phyloP scores from a whole-genome alignment of 2,329 filamentous ascomycete species.

The Aspergillus melleus region DNA sequence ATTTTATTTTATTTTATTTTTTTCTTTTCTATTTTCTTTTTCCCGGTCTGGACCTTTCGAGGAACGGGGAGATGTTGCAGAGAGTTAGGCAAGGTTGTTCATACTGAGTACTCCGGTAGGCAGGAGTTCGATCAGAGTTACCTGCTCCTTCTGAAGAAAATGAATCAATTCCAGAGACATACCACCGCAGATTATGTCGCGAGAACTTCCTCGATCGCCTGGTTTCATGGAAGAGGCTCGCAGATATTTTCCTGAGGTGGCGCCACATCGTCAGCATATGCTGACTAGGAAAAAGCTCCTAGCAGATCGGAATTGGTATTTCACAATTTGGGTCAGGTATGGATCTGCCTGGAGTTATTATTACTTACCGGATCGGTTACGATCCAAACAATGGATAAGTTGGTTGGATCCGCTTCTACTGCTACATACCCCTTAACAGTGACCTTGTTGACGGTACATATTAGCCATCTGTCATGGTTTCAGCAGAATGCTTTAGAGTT shows the following conservation, averaged over 20 bases:
- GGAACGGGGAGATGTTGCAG: neutral
- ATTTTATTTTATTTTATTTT: neutral
- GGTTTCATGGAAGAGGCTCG: neutral
- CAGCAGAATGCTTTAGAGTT: neutral
- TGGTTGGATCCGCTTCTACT: neutral
- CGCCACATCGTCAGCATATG: slow-evolving; percentile 12
- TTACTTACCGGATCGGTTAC: neutral
- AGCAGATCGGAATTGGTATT: slow-evolving; percentile 12
- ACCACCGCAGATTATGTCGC: neutral
- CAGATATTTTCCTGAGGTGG: slow-evolving; percentile 10
- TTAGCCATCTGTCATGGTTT: neutral
- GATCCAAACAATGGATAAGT: neutral
- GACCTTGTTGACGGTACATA: too few species aligned
- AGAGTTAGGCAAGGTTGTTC: neutral
- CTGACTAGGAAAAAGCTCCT: slow-evolving; percentile 8
- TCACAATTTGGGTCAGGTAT: neutral
- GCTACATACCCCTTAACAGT: neutral
- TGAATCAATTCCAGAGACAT: neutral
- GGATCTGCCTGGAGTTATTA: too few species aligned
- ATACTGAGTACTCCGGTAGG: neutral
- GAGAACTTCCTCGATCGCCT: neutral
- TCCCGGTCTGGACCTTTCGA: neutral
- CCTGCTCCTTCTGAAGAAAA: neutral
- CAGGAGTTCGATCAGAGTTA: neutral
- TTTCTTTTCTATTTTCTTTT: too few species aligned